Base-by-base conservation (phyloP, 352 stramenopile genomes). In the Pythium brachiatum region DNA sequence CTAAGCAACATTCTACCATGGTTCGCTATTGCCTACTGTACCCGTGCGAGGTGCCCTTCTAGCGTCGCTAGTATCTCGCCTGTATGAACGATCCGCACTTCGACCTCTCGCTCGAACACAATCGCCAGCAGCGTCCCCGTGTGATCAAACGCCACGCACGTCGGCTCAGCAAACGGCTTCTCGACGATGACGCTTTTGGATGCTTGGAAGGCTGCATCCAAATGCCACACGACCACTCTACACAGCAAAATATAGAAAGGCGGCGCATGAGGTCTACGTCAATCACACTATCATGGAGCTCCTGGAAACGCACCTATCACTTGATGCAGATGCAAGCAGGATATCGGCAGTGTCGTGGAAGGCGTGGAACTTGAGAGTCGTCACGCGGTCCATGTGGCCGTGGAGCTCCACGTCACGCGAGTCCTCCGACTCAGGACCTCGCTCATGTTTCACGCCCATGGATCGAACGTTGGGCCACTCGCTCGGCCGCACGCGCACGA, bases 191-290 rank as follows among this genome's bases (percentile, higher is more conserved):
- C 62, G 16, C 36, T 62, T 62, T 85, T 76, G 18, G 48, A 57
- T 2, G 76, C 66, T 1, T 64, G 60, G 11, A 64, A 60, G 11
- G 52, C 59, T 8, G 57, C 66, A 53, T 75, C 53, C 25, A 93
- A 27, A 20, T 73, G 73, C 84, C 84, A 93, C 20, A 88, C 79
- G 1, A 93, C 48, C 2, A 89, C 76, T 54, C 84, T 93, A 29
- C 26, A 25, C 32, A 6, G 18, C 26, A 55, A 11, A 26, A 48
- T 34, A 26, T 53, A 36, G 47, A 39, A 58, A 56, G 15, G 26
- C 29, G 25, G 3, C 21, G n/a, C n/a, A 29, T 53, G 7, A 34
- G 13, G 20, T 38, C 7, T 34, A 6, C 1, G 13, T 16, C 8
- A 53, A 26, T 34, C 18, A 15, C 32, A 32, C 12, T 27, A 7